Base-by-base conservation (phyloP, 2,329 filamentous ascomycete genomes). In the Daldinia sp. region DNA sequence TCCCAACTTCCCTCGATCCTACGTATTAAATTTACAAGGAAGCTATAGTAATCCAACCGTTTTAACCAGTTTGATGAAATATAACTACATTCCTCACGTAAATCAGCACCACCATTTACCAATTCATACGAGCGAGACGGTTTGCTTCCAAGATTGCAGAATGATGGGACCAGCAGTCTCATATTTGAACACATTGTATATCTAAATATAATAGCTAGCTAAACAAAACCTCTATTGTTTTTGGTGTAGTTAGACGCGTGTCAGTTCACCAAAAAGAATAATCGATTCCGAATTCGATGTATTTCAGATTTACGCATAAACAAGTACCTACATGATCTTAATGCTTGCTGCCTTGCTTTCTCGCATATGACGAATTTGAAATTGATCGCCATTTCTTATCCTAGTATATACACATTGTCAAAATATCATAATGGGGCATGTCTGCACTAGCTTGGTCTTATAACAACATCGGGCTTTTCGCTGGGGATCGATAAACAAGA, bases 391-490 rank as follows among this genome's bases (percentile, higher is more conserved):
- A n/a, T n/a, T n/a, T 7, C 13, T 25, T 45, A 45, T 15, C 39
- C 39, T 4, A n/a, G 39, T 45, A 45, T 23, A 9, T 39, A 35
- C n/a, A 45, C 27, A 13, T 45, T n/a, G 8, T 45, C 21, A 21
- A 45, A 21, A 45, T 45, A 45, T 21, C 21, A 27, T 2, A 45
- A 27, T 45, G 39, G 39, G 21, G 39, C 21, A 13, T 4, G 39
- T 13, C 13, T 52, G 35, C n/a, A n/a, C n/a, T n/a, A n/a, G 56
- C 57, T 57, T 45, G 47, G 54, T 57, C 37, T 43, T 57, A 63
- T 60, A 48, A 47, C 8, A 29, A 4, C 57, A 66, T 66, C 63
- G 63, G 60, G 63, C 60, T 57, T 66, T 61, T 64, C 37, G 63
- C 49, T 63, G 29, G 35, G 10, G 60, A 66, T 66, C 63, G 63